Evolutionary conservation across 805 yeast species (phyloP).

Genomic region (Cyberlindnera mrakii): DNA sequence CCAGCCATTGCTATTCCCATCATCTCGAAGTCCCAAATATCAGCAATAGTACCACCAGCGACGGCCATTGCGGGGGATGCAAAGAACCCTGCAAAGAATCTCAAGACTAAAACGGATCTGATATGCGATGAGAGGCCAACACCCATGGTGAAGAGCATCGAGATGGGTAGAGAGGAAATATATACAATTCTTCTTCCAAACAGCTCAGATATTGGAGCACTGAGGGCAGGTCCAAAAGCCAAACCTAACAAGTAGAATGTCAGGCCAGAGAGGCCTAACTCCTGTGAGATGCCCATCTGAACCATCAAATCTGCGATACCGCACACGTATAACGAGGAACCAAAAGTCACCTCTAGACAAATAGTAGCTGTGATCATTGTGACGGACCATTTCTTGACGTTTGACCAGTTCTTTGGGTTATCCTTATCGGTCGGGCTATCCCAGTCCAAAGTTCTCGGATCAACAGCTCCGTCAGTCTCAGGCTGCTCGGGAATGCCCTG

Average conservation of each 20-base stretch:
- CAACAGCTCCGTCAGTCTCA: constrained; percentile 24
- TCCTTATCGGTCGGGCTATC: constrained; percentile 56
- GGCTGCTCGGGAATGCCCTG: not conserved
- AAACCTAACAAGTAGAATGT: constrained; percentile 68
- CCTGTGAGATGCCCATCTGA: constrained; percentile 49
- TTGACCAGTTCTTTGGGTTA: constrained; percentile 67
- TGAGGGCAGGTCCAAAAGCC: constrained; percentile 62
- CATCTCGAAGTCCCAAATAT: constrained; percentile 63
- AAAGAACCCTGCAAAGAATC: constrained; percentile 70
- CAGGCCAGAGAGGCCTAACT: constrained; percentile 60
- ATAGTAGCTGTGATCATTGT: constrained; percentile 60
- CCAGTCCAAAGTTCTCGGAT: constrained; percentile 45
- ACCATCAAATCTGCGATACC: constrained; percentile 51
- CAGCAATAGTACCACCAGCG: constrained; percentile 80
- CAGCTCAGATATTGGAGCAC: constrained; percentile 68
- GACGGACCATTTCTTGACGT: constrained; percentile 54
- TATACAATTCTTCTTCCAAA: constrained; percentile 64
- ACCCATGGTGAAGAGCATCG: constrained; percentile 71
- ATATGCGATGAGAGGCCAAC: constrained; percentile 61
- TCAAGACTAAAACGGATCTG: constrained; percentile 52
- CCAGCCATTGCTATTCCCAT: constrained; percentile 69
- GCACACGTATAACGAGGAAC: constrained; percentile 65
- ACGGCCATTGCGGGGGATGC: constrained; percentile 82
- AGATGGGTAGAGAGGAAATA: constrained; percentile 50
- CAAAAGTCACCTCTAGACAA: constrained; percentile 68